Base-by-base conservation (phyloP, 768 basidiomycete species). In the Podaxis sp. region DNA sequence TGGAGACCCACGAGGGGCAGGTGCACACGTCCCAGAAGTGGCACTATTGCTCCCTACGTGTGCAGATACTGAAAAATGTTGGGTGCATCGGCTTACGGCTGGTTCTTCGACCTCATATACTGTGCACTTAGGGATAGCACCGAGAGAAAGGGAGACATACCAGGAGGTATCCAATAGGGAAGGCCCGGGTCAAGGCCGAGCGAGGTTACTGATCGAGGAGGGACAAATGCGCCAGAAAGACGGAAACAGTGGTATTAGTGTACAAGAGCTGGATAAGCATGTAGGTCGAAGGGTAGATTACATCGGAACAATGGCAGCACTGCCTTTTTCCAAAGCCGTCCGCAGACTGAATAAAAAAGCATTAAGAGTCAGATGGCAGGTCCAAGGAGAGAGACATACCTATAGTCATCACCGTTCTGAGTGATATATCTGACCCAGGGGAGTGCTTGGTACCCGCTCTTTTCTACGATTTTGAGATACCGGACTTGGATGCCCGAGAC, bases 391-490 rank as follows among this genome's bases (percentile, higher is more conserved):
- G 15, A 52, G 9, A 64, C 69, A 5, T 51, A 92, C 93, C 92
- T 94, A 72, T 95, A 94, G 72, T 95, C 93, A 69, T 95, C 93
- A n/a, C 93, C 93, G 68, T 94, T 92, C 75, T 94, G 91, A 2
- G 93, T 93, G 63, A 96, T 93, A 72, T 95, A 97, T 63, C 95
- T 81, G 64, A 99, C 96, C 96, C 96, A 97, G 1, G 95, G 96
- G 51, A 96, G 75, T 3, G 95, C 93, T 74, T 96, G 94, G 74
- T 99, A 99, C 19, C 96, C 97, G 65, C 92, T 94, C 83, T 99
- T 99, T 77, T 99, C 97, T 0, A 99, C 95, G 57, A 99, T 95
- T 77, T 99, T 99, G 66, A 99, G 84, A 75, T 99, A 99, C 57
- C 97, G 87, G 15, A 99, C 97, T 76, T 98, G 96, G 63, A 98